Evolutionary conservation across 257 asterid species (phyloP).

Genomic region (Solanum sitiens): DNA sequence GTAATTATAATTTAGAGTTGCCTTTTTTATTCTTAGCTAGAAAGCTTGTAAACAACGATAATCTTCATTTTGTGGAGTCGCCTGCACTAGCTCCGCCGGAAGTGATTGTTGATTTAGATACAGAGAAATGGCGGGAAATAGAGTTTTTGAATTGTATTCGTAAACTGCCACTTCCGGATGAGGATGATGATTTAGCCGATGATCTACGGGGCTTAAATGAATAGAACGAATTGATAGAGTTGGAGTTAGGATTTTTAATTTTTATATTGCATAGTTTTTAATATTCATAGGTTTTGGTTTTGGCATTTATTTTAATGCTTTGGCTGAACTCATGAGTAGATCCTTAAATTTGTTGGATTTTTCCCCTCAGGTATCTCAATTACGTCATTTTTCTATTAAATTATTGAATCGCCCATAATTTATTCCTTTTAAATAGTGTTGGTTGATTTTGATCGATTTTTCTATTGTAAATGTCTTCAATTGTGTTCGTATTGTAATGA

Average conservation of each 20-base stretch:
- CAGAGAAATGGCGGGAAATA: neutral
- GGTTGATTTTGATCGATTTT: too few relatives aligned
- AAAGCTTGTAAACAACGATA: neutral
- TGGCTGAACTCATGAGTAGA: too few relatives aligned
- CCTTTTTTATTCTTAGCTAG: neutral
- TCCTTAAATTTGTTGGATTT: too few relatives aligned
- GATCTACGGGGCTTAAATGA: neutral
- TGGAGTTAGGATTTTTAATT: neutral
- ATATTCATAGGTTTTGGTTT: too few relatives aligned
- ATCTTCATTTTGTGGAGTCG: neutral
- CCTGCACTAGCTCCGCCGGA: neutral
- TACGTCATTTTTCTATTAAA: too few relatives aligned
- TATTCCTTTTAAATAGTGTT: too few relatives aligned
- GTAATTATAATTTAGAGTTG: neutral
- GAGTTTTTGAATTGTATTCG: neutral
- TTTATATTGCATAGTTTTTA: too few relatives aligned
- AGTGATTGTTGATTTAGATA: neutral
- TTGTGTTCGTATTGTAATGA: too few relatives aligned
- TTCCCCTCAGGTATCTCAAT: too few relatives aligned
- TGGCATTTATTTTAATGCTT: too few relatives aligned
- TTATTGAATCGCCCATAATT: too few relatives aligned
- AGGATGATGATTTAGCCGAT: neutral
- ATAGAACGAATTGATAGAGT: neutral
- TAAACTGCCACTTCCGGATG: neutral
- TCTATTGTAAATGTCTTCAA: too few relatives aligned